These are phyloP conservation scores for Protomyces inundatus DNA, from an alignment of 1,139 yeast species.

Conservation along the genomic window DNA sequence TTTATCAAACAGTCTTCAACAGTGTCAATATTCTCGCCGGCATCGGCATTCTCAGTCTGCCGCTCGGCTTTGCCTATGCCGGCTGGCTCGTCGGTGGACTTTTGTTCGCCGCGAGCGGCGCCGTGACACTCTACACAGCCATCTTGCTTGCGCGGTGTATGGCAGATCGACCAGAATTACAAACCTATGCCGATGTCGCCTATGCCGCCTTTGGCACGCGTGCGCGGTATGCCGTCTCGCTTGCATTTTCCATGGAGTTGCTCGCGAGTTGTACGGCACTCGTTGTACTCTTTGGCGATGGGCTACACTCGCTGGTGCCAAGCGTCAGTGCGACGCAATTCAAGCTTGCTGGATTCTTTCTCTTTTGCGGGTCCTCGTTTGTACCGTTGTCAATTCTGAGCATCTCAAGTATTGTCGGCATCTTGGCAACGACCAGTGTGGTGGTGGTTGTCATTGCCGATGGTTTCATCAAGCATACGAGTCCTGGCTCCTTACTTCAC, in stretches of 20 bases:
- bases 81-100: conserved; percentile 71
- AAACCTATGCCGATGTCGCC: conserved; percentile 85
- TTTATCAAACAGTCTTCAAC: conserved; percentile 75
- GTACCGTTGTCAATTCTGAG: conserved; percentile 71
- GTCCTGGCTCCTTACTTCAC: conserved; percentile 63
- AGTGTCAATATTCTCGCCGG: conserved; percentile 82
- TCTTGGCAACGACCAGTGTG: conserved; percentile 61
- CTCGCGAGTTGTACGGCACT: conserved; percentile 69
- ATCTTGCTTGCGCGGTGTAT: conserved; percentile 55
- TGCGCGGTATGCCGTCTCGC: conserved; percentile 61
- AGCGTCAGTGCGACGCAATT: conserved; percentile 46
- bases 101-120: conserved; percentile 15
- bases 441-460: conserved; percentile 54
- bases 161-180: conserved; percentile 69
- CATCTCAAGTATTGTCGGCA: conserved; percentile 67
- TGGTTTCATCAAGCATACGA: conserved; percentile 52
- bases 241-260: conserved; percentile 68
- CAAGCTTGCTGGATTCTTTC: conserved; percentile 55
- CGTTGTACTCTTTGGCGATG: conserved; percentile 76
- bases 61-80: conserved; percentile 68
- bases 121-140: conserved; percentile 68
- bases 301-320: conserved; percentile 64
- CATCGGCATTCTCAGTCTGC: conserved; percentile 76
- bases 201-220: conserved; percentile 64
- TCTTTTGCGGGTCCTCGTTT: conserved; percentile 59